Evolutionary conservation across 139 green algal species (phyloP).

Genomic region (Nannochloris sp.): DNA sequence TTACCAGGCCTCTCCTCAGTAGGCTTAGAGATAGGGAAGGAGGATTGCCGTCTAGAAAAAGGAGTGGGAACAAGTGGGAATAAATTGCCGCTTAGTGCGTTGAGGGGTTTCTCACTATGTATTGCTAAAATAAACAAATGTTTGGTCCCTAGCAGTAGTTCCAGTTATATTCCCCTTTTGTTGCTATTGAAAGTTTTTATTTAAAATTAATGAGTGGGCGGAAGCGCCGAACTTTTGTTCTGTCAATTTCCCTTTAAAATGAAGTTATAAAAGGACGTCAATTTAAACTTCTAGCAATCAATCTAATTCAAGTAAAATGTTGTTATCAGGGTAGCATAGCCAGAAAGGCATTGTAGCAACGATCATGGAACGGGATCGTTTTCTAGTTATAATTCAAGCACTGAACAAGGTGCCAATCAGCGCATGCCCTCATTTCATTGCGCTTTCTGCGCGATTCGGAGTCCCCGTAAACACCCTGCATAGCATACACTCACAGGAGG

Average conservation of each 20-base stretch:
- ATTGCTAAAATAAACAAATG: too few relatives aligned
- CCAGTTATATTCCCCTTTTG: too few relatives aligned
- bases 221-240: not conserved
- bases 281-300: not conserved
- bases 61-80: not conserved
- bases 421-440: constrained; percentile 17
- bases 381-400: not conserved
- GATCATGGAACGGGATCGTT: too few relatives aligned
- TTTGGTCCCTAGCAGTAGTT: too few relatives aligned
- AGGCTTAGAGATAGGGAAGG: too few relatives aligned
- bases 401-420: constrained; percentile 17
- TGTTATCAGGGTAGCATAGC: too few relatives aligned
- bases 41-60: too few relatives aligned
- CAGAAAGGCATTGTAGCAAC: too few relatives aligned
- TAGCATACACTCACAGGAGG: constrained; percentile 60
- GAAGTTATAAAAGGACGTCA: not conserved
- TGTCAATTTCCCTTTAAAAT: not conserved
- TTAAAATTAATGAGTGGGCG: constrained; percentile 1
- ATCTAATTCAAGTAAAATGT: not conserved
- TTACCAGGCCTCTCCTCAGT: not conserved
- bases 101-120: too few relatives aligned
- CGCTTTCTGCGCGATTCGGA: not conserved
- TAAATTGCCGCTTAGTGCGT: too few relatives aligned
- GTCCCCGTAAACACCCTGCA: constrained; percentile 44
- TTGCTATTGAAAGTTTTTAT: too few relatives aligned